Percentiles rank a stretch among this genome's conserved stretches.
Conservation (phyloP, 805 yeast species). For the Nematodospora valgi region DNA sequence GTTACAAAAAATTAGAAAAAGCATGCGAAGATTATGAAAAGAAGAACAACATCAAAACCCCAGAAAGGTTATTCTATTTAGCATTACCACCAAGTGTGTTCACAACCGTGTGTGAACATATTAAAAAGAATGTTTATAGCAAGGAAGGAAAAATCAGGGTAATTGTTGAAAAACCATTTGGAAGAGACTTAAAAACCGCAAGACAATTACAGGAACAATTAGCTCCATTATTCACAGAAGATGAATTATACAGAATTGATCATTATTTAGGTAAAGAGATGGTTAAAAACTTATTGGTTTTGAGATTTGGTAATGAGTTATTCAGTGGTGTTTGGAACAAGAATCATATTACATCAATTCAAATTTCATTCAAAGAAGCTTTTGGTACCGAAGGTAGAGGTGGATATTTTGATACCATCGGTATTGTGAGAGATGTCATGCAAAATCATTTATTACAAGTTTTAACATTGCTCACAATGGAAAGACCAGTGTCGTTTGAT, state of each 20-base stretch:
- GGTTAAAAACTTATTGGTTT: constrained; percentile 88
- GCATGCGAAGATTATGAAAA: constrained; percentile 59
- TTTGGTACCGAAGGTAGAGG: constrained; percentile 99
- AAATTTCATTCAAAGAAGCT: constrained; percentile 94
- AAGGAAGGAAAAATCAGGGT: constrained; percentile 66
- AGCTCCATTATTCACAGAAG: constrained; percentile 86
- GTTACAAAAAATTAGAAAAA: constrained; percentile 57
- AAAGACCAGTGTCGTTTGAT: constrained; percentile 85
- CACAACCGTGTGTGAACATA: constrained; percentile 67
- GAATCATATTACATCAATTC: constrained; percentile 73
- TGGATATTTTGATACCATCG: constrained; percentile 93
- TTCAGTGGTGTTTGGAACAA: constrained; percentile 87
- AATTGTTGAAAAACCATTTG: constrained; percentile 96
- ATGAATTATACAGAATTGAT: constrained; percentile 91
- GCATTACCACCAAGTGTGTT: constrained; percentile 96
- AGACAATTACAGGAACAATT: constrained; percentile 72
- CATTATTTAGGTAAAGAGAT: constrained; percentile 97
- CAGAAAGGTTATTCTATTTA: constrained; percentile 84
- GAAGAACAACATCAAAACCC: constrained; percentile 38
- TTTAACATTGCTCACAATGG: constrained; percentile 89
- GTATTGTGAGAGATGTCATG: constrained; percentile 96
- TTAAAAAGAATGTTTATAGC: constrained; percentile 62
- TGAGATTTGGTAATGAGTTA: constrained; percentile 89
- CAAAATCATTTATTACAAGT: constrained; percentile 96
- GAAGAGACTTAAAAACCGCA: constrained; percentile 81